phyloP scores from a whole-genome alignment of 139 green algal genomes.

The Coccomyxa sp. region DNA sequence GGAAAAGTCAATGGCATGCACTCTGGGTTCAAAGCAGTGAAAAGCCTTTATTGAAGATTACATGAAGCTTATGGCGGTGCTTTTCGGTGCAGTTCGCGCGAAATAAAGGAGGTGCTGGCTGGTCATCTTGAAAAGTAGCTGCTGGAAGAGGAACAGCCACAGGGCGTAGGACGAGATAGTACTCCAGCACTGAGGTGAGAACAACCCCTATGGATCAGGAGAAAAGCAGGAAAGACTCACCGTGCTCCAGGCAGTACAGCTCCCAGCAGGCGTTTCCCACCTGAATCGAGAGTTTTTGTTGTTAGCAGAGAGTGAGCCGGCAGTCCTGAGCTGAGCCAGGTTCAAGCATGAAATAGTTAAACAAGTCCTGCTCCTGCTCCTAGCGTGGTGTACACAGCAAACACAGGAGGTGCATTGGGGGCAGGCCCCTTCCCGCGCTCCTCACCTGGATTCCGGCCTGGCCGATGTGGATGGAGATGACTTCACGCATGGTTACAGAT shows the following conservation, averaged over 20 bases:
- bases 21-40: slow-evolving; percentile 44
- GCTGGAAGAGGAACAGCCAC: no score
- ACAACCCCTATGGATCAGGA: no score
- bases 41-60: slow-evolving; percentile 1
- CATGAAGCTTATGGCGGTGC: no score
- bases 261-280: slow-evolving; percentile 99
- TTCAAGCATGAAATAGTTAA: no score
- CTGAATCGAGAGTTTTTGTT: slow-evolving; percentile 60
- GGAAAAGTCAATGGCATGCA: slow-evolving; percentile 18
- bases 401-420: no score
- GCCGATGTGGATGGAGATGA: slow-evolving; percentile 97
- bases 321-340: no score
- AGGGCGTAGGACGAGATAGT: no score
- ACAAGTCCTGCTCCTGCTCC: no score
- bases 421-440: neutral
- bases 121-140: neutral
- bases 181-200: no score
- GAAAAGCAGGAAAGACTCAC: neutral
- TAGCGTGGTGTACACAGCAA: no score
- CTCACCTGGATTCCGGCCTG: slow-evolving; percentile 58
- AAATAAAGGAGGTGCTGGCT: neutral
- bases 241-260: slow-evolving; percentile 81
- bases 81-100: no score
- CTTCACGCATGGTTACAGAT: slow-evolving; percentile 30
- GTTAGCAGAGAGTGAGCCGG: no score